Evolutionary conservation across 129 eudicot genomes (phyloP), one percentile per base, ranked within the genome.

Genomic region (Lactuca sativa): DNA sequence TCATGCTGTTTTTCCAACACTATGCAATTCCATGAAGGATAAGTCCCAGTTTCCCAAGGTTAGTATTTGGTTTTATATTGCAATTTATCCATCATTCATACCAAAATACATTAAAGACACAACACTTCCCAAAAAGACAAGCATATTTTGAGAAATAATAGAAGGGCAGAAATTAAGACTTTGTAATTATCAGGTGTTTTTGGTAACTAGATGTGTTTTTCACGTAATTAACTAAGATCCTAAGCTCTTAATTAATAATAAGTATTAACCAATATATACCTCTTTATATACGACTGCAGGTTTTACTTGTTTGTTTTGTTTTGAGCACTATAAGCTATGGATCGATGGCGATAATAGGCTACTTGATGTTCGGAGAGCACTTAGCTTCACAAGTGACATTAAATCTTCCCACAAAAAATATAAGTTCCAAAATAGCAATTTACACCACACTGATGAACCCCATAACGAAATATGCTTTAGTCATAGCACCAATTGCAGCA

Each of bases 391-490:
- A 90, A 76, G 81, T 84, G 47, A 86, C 95, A 9, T 40, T 86
- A 67, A 86, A 82, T 74, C 93, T 90, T 66, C 88, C 95, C 1
- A 86, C 83, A n/a, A 44, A 0, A 69, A 70, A 78, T 11, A 62
- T 82, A 34, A 82, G 91, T 59, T 80, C 91, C n/a, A 85, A 90
- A 64, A 73, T 90, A 18, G 91, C 95, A 36, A 86, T 90, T 55
- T 84, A 78, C 56, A 86, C 87, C 0, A 84, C 91, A 3, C 73
- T 90, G 9, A 74, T 86, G 6, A 86, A 66, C 49, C 95, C 91
- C 7, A 70, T 90, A 32, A 81, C 95, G 36, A 86, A 86, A 58
- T 90, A 85, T 21, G 89, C 91, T 0, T 48, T 90, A 7, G 75
- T 86, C 13, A 53, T 86, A 34, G 31, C 90, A 59, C 91, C 95